Base-by-base conservation (phyloP, 768 basidiomycete genomes). In the Russula lepida region DNA sequence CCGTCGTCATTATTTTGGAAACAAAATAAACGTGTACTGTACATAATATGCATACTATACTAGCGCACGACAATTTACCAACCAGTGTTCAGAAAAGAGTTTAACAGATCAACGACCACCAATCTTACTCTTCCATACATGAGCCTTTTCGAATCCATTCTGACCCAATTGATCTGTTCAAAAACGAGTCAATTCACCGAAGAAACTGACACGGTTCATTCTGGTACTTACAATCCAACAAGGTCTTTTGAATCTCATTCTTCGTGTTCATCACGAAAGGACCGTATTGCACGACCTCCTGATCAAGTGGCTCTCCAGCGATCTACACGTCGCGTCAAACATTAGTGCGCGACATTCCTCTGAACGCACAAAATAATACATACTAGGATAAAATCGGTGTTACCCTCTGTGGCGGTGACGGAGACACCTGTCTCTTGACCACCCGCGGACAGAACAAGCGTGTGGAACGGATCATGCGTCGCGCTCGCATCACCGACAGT, bases 141-240 rank as follows among this genome's bases (percentile, higher is more conserved):
- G 85, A 7, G 86, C 94, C 65, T 84, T 85, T 74, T 98, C 95
- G 71, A 98, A 98, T 4, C 95, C 95, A 69, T 98, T 97, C 66
- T 68, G 74, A 37, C 84, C 88, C 44, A 75, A 72, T 74, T 84
- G 88, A 71, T 91, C 87, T 91, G 64, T 19, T 53, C 51, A 55
- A 61, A 35, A 17, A 37, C 35, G 35, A 37, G 15, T 63, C 33
- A 64, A 55, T 62, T 62, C 37, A 67, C 49, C 41, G 46, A 54
- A 13, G 1, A 44, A 27, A 13, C 30, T 39, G 21, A 32, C 17
- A 4, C 13, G 8, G 2, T 32, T 37, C 21, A 39, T 28, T 35
- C 2, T 19, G 21, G 44, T 12, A 71, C 78, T 76, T 71, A 88
- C 87, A 95, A 67, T 98, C 95, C 30, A 81, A 68, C 62, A 98